A percentile compares a stretch with the other conserved stretches of the same genome.
Conservation (phyloP, 192 early-diverging fungal species). For the Chytriomyces hyalinus region DNA sequence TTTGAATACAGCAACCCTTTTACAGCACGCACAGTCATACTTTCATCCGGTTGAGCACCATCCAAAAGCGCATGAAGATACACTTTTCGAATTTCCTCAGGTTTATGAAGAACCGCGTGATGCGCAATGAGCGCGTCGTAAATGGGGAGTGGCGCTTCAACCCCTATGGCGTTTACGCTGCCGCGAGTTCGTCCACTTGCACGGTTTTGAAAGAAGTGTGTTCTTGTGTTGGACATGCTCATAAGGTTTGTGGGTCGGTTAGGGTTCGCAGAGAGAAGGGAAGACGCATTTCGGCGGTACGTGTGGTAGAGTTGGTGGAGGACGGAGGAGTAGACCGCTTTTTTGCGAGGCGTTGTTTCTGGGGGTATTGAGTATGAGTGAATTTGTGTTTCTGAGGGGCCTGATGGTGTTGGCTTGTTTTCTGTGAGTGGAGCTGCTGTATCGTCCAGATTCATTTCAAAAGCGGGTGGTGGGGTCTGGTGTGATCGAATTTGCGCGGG, state of each 20-base stretch:
- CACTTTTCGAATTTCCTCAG: conserved; percentile 7
- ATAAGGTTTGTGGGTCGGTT: not conserved
- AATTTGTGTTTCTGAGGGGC: not conserved
- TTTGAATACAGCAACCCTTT: not conserved
- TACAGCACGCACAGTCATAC: conserved; percentile 20
- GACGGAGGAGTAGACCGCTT: not conserved
- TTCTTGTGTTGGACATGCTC: not conserved
- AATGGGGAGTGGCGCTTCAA: conserved; percentile 5
- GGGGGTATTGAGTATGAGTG: not conserved
- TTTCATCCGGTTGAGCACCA: conserved; percentile 5
- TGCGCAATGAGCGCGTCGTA: conserved; percentile 32
- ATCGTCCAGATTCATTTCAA: not conserved
- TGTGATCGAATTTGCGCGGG: not conserved
- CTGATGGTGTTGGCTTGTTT: not conserved
- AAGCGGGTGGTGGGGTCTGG: not conserved
- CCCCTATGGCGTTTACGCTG: not conserved
- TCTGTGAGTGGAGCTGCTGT: not conserved
- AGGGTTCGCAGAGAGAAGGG: not conserved
- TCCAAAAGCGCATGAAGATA: conserved; percentile 16
- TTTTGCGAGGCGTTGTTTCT: not conserved
- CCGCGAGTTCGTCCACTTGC: not conserved
- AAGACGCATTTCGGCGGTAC: conserved; percentile 1
- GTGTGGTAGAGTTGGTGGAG: conserved; percentile 6
- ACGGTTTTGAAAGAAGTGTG: not conserved
- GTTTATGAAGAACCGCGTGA: not conserved